phyloP scores from a whole-genome alignment of 495 filamentous ascomycete genomes.

The Hypoxylon intermedium region DNA sequence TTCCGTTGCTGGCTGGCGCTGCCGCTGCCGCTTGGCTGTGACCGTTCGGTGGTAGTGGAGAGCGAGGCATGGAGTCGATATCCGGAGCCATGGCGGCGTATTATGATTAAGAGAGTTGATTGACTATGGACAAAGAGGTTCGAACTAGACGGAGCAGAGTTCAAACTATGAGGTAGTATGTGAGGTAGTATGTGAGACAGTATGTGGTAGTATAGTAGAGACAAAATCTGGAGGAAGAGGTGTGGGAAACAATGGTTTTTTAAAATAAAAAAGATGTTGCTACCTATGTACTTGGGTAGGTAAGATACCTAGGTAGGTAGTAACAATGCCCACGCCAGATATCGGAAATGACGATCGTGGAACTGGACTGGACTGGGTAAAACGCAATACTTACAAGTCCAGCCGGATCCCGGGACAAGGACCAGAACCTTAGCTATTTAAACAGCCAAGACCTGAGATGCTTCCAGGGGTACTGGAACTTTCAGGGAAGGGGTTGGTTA shows the following conservation, averaged over 20 bases:
- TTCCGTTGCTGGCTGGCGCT: slow-evolving; percentile 35
- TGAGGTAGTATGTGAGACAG: slow-evolving; percentile 6
- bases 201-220: not conserved
- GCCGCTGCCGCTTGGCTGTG: slow-evolving; percentile 17
- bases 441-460: slow-evolving; percentile 17
- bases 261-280: not conserved
- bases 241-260: slow-evolving; percentile 19
- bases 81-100: slow-evolving; percentile 59
- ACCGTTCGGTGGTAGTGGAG: slow-evolving; percentile 37
- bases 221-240: slow-evolving; percentile 8
- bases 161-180: slow-evolving; percentile 4
- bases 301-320: no score
- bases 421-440: not conserved
- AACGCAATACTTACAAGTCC: slow-evolving; percentile 18
- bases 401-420: slow-evolving; percentile 1
- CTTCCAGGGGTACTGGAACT: not conserved
- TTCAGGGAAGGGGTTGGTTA: no score
- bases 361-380: slow-evolving; percentile 38
- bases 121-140: slow-evolving; percentile 4
- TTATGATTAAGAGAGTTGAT: slow-evolving; percentile 11
- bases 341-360: slow-evolving; percentile 35
- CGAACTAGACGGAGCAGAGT: slow-evolving; percentile 8
- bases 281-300: slow-evolving; percentile 7
- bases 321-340: no score
- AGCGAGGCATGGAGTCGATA: slow-evolving; percentile 59